Conservation (phyloP, 1,284 basidiomycete species). For the Wolfiporia cocos region DNA sequence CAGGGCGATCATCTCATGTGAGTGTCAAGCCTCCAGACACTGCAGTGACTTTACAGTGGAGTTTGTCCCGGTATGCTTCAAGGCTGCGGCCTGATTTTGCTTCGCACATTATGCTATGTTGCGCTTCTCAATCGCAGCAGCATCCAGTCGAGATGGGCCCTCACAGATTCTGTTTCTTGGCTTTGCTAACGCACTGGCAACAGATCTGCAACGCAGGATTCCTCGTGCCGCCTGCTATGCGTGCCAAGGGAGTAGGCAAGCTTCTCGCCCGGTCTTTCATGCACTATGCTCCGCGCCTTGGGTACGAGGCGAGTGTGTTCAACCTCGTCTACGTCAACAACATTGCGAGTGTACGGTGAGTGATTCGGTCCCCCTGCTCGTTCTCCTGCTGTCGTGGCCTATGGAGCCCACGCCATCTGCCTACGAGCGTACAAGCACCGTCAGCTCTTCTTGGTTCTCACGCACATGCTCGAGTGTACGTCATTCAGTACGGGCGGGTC, state of each 20-base stretch:
- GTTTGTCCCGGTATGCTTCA: background rate
- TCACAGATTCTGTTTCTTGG: too few species aligned
- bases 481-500: too few species aligned
- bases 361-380: conserved; percentile 1
- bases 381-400: background rate
- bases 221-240: conserved; percentile 65
- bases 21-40: conserved; percentile 32
- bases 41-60: background rate
- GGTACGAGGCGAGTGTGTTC: conserved; percentile 88
- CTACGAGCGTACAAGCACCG: too few species aligned
- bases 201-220: conserved; percentile 91
- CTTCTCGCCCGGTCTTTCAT: conserved; percentile 79
- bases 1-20: conserved; percentile 89
- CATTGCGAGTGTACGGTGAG: conserved; percentile 59
- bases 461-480: too few species aligned
- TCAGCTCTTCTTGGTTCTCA: too few species aligned
- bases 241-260: conserved; percentile 68
- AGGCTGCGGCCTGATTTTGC: too few species aligned
- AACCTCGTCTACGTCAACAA: conserved; percentile 91
- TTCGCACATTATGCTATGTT: too few species aligned
- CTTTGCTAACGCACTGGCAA: too few species aligned
- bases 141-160: too few species aligned
- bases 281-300: conserved; percentile 73
- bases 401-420: too few species aligned
- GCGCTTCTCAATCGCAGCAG: too few species aligned